Conservation (phyloP, 73 alveolate species). For the Paramecium octaurelia region DNA sequence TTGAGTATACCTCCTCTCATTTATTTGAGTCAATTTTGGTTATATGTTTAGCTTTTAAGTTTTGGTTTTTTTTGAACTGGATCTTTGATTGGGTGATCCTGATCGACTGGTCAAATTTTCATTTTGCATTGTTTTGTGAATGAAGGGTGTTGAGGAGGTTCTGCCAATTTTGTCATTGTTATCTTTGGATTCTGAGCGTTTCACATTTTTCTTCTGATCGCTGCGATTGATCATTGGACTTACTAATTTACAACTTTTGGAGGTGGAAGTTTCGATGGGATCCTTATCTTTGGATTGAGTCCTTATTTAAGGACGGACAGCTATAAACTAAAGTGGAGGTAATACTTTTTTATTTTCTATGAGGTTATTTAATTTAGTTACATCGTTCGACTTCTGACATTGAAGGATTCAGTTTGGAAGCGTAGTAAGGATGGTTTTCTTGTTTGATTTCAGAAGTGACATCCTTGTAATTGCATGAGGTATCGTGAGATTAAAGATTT, state of each 20-base stretch:
- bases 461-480: background rate
- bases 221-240: background rate
- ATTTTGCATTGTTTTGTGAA: background rate
- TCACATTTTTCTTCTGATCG: background rate
- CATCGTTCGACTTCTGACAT: background rate
- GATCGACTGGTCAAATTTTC: constrained; percentile 28
- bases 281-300: background rate
- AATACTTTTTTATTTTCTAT: constrained; percentile 9
- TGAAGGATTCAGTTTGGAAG: background rate
- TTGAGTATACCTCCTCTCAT: background rate
- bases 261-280: background rate
- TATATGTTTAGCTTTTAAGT: background rate
- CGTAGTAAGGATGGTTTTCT: background rate
- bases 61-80: background rate
- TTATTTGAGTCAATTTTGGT: background rate
- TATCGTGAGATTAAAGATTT: background rate
- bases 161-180: background rate
- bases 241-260: constrained; percentile 7
- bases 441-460: background rate
- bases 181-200: constrained; percentile 7
- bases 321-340: constrained; percentile 31
- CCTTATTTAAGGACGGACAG: background rate
- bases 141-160: constrained; percentile 33
- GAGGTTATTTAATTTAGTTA: background rate
- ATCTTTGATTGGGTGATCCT: background rate